These are phyloP conservation scores for Diplosphaera chodatii DNA, from an alignment of 139 green algal genomes.

Conservation along the genomic window DNA sequence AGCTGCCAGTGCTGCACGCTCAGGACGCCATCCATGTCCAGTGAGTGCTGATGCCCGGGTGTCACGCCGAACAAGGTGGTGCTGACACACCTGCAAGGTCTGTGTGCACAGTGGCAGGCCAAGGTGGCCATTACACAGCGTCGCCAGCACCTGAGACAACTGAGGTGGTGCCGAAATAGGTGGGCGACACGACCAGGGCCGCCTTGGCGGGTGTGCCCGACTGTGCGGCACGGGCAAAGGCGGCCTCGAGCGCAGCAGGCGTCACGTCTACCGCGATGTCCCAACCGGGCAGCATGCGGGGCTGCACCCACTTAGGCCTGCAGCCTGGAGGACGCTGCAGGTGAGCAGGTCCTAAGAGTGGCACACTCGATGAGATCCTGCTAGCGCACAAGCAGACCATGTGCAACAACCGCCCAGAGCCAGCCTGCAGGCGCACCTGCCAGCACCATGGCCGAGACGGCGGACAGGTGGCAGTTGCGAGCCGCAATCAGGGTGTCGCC, in stretches of 20 bases:
- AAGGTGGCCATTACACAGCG: too few species aligned
- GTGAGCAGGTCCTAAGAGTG: too few species aligned
- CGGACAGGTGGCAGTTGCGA: constrained; percentile 79
- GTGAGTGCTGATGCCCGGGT: too few species aligned
- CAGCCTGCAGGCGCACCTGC: constrained; percentile 34
- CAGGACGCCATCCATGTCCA: too few species aligned
- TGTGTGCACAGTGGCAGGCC: too few species aligned
- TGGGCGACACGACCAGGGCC: constrained; percentile 74
- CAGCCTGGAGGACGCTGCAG: too few species aligned
- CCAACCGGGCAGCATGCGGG: constrained; percentile 31
- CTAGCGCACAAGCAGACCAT: too few species aligned
- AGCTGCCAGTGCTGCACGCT: constrained; percentile 31
- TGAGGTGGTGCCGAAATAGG: constrained; percentile 72
- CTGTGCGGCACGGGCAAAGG: constrained; percentile 19
- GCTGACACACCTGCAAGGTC: too few species aligned
- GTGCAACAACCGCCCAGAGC: too few species aligned
- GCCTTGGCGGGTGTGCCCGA: constrained; percentile 15
- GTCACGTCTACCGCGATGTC: constrained; percentile 56
- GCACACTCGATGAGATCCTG: too few species aligned
- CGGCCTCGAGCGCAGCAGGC: constrained; percentile 29
- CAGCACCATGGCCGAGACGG: constrained; percentile 67
- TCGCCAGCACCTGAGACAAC: constrained; percentile 47
- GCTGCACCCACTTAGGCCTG: constrained; percentile 37
- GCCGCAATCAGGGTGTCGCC: constrained; percentile 62
- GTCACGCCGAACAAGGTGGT: too few species aligned